phyloP scores from a whole-genome alignment of 1,139 yeast species.

The Hanseniaspora sp. region DNA sequence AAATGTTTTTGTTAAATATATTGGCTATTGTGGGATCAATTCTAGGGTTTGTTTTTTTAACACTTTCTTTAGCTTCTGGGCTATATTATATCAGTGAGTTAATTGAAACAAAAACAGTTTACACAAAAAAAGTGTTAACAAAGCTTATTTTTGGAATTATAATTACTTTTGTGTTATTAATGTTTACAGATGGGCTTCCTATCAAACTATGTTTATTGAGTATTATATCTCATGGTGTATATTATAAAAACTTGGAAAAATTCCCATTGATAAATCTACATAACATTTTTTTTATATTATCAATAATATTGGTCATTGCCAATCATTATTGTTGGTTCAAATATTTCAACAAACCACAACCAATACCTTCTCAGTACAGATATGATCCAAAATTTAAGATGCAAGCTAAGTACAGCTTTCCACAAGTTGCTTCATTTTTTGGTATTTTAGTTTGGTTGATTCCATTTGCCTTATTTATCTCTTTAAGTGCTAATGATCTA shows the following conservation, averaged over 20 bases:
- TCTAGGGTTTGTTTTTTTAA: constrained; percentile 63
- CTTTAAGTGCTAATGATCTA: constrained; percentile 86
- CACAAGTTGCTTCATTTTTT: constrained; percentile 86
- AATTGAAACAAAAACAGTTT: constrained; percentile 85
- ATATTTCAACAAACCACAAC: constrained; percentile 55
- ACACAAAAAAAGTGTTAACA: constrained; percentile 60
- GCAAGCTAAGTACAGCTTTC: constrained; percentile 66
- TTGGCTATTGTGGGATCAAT: constrained; percentile 60
- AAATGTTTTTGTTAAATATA: constrained; percentile 41
- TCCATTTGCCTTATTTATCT: constrained; percentile 85
- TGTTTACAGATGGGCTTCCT: constrained; percentile 71
- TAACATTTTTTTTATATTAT: constrained; percentile 57
- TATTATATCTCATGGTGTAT: constrained; percentile 56
- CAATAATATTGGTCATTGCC: constrained; percentile 60
- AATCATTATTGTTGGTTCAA: constrained; percentile 89
- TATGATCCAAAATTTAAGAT: constrained; percentile 48
- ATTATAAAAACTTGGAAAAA: constrained; percentile 60
- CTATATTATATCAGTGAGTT: constrained; percentile 81
- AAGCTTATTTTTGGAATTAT: constrained; percentile 53
- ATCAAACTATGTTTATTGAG: constrained; percentile 53
- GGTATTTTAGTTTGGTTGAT: constrained; percentile 90
- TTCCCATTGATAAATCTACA: constrained; percentile 77
- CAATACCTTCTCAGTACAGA: constrained; percentile 40
- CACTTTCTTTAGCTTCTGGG: constrained; percentile 74
- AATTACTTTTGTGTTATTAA: constrained; percentile 42